phyloP scores from a whole-genome alignment of 495 filamentous ascomycete genomes.

The Astrothelium subdiscretum region DNA sequence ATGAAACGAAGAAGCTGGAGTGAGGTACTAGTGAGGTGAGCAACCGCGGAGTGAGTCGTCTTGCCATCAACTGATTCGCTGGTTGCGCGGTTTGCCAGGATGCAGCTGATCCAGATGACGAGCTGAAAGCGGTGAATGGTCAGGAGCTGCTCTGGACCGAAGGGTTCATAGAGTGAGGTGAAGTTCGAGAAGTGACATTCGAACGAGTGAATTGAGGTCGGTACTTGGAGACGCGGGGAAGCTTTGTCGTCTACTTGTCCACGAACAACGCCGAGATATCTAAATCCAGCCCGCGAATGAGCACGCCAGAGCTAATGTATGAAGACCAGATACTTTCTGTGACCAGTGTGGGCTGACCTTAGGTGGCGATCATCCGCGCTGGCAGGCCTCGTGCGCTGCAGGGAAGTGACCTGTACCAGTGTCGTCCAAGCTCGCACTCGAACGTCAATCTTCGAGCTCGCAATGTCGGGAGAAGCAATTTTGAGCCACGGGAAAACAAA shows the following conservation, averaged over 20 bases:
- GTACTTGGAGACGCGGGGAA: neutral
- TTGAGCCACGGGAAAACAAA: neutral
- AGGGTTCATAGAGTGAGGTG: neutral
- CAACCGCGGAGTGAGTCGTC: neutral
- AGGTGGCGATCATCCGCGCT: conserved; percentile 2
- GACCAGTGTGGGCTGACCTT: conserved; percentile 1
- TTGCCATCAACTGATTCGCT: neutral
- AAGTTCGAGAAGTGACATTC: neutral
- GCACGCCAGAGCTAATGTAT: conserved; percentile 2
- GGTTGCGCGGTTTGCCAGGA: neutral
- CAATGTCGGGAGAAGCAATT: neutral
- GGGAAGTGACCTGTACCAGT: neutral
- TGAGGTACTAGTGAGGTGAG: neutral
- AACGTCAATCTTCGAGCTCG: neutral
- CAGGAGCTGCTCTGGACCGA: neutral
- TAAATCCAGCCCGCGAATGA: neutral
- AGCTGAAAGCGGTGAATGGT: neutral
- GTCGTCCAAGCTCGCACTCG: conserved; percentile 1
- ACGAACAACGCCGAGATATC: neutral
- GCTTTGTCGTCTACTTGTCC: neutral
- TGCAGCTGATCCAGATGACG: neutral
- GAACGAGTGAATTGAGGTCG: conserved; percentile 3
- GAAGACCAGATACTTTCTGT: neutral
- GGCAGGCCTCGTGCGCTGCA: neutral
- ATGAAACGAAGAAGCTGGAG: conserved; percentile 1